Conservation (phyloP, 257 asterid genomes). For the Leptodermis oblonga region DNA sequence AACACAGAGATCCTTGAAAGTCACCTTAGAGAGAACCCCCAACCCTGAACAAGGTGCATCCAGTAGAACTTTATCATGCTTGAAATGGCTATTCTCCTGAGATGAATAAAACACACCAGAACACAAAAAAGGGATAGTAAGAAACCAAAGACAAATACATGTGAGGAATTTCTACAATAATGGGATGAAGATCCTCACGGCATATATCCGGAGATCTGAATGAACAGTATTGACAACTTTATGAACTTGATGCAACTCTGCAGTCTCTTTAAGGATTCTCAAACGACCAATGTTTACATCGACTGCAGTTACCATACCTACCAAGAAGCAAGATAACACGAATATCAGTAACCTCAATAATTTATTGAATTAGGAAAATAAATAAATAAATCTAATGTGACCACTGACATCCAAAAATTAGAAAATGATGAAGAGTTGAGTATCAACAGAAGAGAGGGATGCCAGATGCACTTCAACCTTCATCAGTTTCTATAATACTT, state of each 20-base stretch:
- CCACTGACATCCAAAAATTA: neutral
- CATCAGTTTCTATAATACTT: neutral
- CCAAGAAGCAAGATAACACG: conserved; percentile 13
- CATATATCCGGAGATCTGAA: conserved; percentile 66
- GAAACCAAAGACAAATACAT: neutral
- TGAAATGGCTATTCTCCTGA: conserved; percentile 43
- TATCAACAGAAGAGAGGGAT: neutral
- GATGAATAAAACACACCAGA: neutral
- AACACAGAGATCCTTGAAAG: neutral
- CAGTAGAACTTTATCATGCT: conserved; percentile 80
- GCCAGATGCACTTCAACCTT: neutral
- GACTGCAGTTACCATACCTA: conserved; percentile 75
- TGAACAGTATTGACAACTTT: conserved; percentile 55
- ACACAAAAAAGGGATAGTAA: neutral
- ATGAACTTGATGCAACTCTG: conserved; percentile 55
- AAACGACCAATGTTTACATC: conserved; percentile 81
- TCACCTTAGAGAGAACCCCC: conserved; percentile 92
- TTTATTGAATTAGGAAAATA: neutral
- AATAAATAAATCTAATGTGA: neutral
- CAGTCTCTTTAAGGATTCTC: conserved; percentile 89
- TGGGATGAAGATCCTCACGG: conserved; percentile 39
- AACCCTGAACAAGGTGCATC: conserved; percentile 97
- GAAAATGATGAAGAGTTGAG: neutral
- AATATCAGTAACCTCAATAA: neutral
- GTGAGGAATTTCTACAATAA: neutral